These are phyloP conservation scores for Rhodotorula babjevae DNA, from an alignment of 768 basidiomycete genomes.

Conservation along the genomic window DNA sequence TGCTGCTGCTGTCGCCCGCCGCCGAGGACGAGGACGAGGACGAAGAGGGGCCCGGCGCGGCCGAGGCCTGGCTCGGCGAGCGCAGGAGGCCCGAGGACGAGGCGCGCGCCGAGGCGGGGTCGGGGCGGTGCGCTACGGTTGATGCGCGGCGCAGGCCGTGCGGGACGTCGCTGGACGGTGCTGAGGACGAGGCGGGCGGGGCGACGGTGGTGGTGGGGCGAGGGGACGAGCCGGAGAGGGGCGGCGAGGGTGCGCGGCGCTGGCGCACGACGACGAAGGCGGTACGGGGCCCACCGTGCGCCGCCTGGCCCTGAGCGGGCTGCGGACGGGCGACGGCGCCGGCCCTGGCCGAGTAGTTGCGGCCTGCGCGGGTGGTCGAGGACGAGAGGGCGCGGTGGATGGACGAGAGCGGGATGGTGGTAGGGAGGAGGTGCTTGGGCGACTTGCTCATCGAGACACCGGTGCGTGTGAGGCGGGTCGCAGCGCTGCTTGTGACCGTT, in stretches of 20 bases:
- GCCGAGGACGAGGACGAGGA: not conserved
- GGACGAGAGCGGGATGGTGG: constrained; percentile 29
- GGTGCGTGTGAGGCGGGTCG: not conserved
- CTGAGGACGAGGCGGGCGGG: no score
- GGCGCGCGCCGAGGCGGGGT: not conserved
- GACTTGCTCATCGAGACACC: not conserved
- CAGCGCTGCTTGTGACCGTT: not conserved
- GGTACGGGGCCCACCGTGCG: not conserved
- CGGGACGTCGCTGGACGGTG: no score
- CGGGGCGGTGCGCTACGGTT: no score
- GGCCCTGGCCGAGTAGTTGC: not conserved
- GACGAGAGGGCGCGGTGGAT: constrained; percentile 19
- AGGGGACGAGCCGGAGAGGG: not conserved
- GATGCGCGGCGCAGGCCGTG: no score
- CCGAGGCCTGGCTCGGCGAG: not conserved
- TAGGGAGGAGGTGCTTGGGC: constrained; percentile 27
- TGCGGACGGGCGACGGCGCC: not conserved
- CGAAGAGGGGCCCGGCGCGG: not conserved
- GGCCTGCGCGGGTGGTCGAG: not conserved
- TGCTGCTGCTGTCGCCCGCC: not conserved
- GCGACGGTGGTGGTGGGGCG: not conserved
- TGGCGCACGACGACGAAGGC: constrained; percentile 1
- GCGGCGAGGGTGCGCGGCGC: not conserved
- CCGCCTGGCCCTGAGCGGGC: not conserved
- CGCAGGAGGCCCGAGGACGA: not conserved